Percentiles rank a stretch among this genome's conserved stretches.
These are phyloP conservation scores for Castanea sativa DNA, from an alignment of 306 rosid genomes.

Conservation along the genomic window DNA sequence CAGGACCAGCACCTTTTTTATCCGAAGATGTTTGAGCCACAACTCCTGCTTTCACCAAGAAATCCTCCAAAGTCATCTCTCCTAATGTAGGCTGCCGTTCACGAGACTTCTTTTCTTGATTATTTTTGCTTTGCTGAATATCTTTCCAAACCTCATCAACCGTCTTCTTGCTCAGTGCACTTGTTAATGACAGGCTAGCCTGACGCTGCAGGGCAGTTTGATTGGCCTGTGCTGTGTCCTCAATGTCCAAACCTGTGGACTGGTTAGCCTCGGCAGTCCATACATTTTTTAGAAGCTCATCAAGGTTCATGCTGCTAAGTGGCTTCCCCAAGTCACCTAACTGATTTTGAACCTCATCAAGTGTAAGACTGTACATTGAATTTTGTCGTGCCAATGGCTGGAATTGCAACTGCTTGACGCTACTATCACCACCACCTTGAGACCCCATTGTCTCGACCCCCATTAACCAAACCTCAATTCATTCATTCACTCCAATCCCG, in stretches of 20 bases:
- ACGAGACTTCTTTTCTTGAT: conserved; percentile 45
- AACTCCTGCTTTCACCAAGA: conserved; percentile 90
- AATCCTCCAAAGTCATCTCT: conserved; percentile 97
- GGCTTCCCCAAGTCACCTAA: conserved; percentile 94
- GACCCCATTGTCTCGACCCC: conserved; percentile 81
- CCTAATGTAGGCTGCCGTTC: conserved; percentile 79
- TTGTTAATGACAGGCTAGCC: conserved; percentile 66
- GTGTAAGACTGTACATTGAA: conserved; percentile 81
- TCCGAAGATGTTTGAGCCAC: conserved; percentile 55
- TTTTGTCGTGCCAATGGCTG: conserved; percentile 66
- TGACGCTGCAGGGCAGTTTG: conserved; percentile 61
- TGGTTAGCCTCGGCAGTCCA: conserved; percentile 86
- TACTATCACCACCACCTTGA: conserved; percentile 65
- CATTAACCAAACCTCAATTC: conserved; percentile 37
- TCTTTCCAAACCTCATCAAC: conserved; percentile 98
- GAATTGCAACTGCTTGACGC: conserved; percentile 61
- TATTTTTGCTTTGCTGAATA: conserved; percentile 67
- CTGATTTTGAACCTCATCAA: conserved; percentile 91
- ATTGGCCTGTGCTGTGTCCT: conserved; percentile 39
- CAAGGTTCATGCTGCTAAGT: conserved; percentile 89
- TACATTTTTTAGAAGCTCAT: conserved; percentile 89
- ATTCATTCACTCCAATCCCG: conserved; percentile 28
- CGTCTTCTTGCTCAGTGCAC: conserved; percentile 76
- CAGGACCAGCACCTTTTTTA: conserved; percentile 33
- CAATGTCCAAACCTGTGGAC: conserved; percentile 42